Evolutionary conservation across 306 rosid genomes (phyloP), one percentile per base, ranked within the genome.

Genomic region (Cucurbita maxima): DNA sequence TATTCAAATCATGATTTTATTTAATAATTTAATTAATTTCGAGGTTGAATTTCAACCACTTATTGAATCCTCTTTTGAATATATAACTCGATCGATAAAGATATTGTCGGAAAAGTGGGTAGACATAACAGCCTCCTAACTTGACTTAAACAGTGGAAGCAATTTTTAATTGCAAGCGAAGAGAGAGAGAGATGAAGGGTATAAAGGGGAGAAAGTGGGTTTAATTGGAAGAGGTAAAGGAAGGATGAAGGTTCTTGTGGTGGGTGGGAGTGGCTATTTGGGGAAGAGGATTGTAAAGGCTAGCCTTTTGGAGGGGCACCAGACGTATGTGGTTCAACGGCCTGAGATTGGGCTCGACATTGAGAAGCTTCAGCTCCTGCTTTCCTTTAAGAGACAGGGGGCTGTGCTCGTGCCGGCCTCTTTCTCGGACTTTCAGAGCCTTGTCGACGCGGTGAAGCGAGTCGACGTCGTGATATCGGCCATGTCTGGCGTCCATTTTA

Each of bases 231-330:
- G n/a, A 51, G 1, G 52, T 2, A 38, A n/a, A 8, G 19, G 5
- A 56, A 2, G 11, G 4, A 83, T 90, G 80, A 88, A 85, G 81
- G 94, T 90, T 77, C 87, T 93, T 14, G 87, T 93, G 38, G 94
- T 93, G 13, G 97, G 98, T 6, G 96, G 96, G 0, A 90, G 85
- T 0, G 96, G 98, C 5, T 93, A 90, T 70, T 8, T 93, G 1
- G 97, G 97, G 11, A 82, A 79, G 84, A 87, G 92, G 56, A 83
- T 93, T 0, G 97, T 93, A 16, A 83, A 51, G 59, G 97, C 96
- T 34, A 80, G 96, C 72, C 71, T 93, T 7, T 87, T 79, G 60
- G 76, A 86, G 5, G 97, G 98, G 25, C 88, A 93, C 48, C 82
- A 75, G 20, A 90, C 97, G 41, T 90, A 57, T 58, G 87, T 93